Conservation (phyloP, 768 basidiomycete genomes). For the Tephrocybe sp. region DNA sequence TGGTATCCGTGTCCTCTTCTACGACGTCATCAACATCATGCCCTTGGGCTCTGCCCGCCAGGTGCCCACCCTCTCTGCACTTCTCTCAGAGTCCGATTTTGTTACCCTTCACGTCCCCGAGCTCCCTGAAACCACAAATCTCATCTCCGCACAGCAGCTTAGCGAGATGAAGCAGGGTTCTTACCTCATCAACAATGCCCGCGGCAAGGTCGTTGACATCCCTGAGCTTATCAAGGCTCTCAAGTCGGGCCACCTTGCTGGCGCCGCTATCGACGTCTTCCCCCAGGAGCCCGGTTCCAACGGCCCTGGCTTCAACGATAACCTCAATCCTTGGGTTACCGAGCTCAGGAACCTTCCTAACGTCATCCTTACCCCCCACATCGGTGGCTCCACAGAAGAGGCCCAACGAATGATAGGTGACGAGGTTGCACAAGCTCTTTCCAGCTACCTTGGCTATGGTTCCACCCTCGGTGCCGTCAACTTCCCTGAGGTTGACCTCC, state of each 20-base stretch:
- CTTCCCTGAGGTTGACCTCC: constrained; percentile 98
- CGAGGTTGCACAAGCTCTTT: constrained; percentile 84
- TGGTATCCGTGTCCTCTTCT: constrained; percentile 93
- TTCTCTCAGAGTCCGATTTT: constrained; percentile 85
- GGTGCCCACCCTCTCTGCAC: constrained; percentile 71
- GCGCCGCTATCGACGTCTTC: constrained; percentile 91
- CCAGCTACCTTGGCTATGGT: constrained; percentile 90
- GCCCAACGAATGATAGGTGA: constrained; percentile 97
- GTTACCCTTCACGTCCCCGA: constrained; percentile 97
- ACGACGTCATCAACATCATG: constrained; percentile 97
- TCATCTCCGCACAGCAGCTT: constrained; percentile 81
- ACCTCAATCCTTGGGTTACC: constrained; percentile 83
- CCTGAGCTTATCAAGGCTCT: constrained; percentile 83
- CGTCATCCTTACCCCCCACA: constrained; percentile 96
- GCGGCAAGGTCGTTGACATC: constrained; percentile 94
- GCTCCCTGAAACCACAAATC: constrained; percentile 91
- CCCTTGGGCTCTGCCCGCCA: constrained; percentile 93
- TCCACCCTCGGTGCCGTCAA: constrained; percentile 93
- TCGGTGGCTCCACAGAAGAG: constrained; percentile 98
- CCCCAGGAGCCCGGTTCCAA: constrained; percentile 92
- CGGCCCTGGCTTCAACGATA: constrained; percentile 86
- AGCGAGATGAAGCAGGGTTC: constrained; percentile 92
- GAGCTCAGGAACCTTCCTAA: constrained; percentile 78
- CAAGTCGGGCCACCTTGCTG: constrained; percentile 84
- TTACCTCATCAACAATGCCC: constrained; percentile 97